phyloP scores from a whole-genome alignment of 1,139 yeast genomes.

The Candida sojae region DNA sequence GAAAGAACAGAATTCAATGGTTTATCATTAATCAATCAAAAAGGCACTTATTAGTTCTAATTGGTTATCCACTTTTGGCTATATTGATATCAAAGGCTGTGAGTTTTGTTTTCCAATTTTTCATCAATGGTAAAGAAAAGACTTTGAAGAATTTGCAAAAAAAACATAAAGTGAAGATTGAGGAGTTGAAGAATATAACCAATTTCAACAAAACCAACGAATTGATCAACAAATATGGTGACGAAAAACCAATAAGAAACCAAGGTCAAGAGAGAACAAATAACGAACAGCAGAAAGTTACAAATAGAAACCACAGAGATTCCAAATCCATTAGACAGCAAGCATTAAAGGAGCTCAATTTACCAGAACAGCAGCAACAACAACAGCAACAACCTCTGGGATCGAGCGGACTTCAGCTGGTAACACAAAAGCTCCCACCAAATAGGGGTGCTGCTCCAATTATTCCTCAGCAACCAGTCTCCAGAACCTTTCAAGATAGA shows the following conservation, averaged over 20 bases:
- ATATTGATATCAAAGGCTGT: slow-evolving; percentile 23
- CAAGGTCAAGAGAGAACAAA: neutral
- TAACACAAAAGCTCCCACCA: slow-evolving; percentile 1
- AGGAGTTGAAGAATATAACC: slow-evolving; percentile 75
- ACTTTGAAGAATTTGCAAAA: slow-evolving; percentile 34
- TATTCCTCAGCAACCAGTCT: slow-evolving; percentile 5
- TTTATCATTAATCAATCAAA: slow-evolving; percentile 27
- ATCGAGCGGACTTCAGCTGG: neutral
- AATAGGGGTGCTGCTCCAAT: neutral
- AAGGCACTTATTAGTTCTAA: slow-evolving; percentile 19
- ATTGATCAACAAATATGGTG: slow-evolving; percentile 59
- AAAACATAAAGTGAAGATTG: slow-evolving; percentile 62
- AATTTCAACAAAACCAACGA: slow-evolving; percentile 78
- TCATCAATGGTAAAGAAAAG: slow-evolving; percentile 24
- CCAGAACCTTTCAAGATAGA: slow-evolving; percentile 40
- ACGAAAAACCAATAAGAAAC: slow-evolving; percentile 7
- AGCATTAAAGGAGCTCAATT: slow-evolving; percentile 15
- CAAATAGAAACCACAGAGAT: neutral
- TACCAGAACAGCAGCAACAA: slow-evolving; percentile 4
- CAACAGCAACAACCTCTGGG: neutral
- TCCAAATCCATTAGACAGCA: slow-evolving; percentile 7
- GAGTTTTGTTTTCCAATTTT: slow-evolving; percentile 23
- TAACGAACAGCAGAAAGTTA: slow-evolving; percentile 5
- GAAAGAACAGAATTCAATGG: slow-evolving; percentile 22
- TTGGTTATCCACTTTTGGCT: slow-evolving; percentile 32